Percentiles rank a stretch among this genome's conserved stretches.
Evolutionary conservation across 805 yeast genomes (phyloP).

Genomic region (Starmerella potacharoeniae): DNA sequence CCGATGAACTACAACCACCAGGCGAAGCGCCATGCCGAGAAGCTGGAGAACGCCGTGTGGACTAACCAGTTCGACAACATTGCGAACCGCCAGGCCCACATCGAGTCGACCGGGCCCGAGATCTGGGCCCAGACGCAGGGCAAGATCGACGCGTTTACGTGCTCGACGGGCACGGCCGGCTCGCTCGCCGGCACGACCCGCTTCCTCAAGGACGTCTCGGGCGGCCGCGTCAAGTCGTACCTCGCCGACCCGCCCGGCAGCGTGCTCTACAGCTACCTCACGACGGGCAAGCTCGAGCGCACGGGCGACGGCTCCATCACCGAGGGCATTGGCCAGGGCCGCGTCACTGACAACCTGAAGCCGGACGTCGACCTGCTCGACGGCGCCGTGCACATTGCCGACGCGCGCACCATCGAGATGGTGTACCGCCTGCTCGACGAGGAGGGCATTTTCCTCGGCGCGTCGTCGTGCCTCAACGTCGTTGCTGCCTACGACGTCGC

Average conservation of each 20-base stretch:
- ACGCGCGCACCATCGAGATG: conserved; percentile 73
- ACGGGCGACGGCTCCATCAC: conserved; percentile 72
- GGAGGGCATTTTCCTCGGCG: conserved; percentile 85
- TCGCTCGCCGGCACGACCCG: conserved; percentile 79
- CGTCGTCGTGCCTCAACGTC: conserved; percentile 82
- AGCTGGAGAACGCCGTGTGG: conserved; percentile 72
- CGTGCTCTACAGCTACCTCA: conserved; percentile 66
- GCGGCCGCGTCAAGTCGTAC: conserved; percentile 48
- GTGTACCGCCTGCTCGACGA: conserved; percentile 70
- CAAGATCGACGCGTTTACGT: conserved; percentile 70
- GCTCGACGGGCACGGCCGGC: conserved; percentile 90
- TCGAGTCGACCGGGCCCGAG: conserved; percentile 86
- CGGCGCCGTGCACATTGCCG: conserved; percentile 69
- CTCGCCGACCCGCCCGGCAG: conserved; percentile 95
- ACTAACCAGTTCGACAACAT: conserved; percentile 82
- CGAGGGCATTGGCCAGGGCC: conserved; percentile 94
- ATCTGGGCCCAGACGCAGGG: conserved; percentile 79
- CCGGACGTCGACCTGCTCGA: conserved; percentile 65
- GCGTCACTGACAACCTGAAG: conserved; percentile 71
- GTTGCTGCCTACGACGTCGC: conserved; percentile 81
- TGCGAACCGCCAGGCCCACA: conserved; percentile 83
- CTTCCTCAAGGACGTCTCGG: conserved; percentile 57
- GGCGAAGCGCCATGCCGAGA: conserved; percentile 74
- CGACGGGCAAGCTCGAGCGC: conserved; percentile 59
- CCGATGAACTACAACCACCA: conserved; percentile 81